A percentile compares a stretch with the other conserved stretches of the same genome.
These are phyloP conservation scores for Cytospora chrysosperma DNA, from an alignment of 2,329 filamentous ascomycete genomes.

Conservation along the genomic window DNA sequence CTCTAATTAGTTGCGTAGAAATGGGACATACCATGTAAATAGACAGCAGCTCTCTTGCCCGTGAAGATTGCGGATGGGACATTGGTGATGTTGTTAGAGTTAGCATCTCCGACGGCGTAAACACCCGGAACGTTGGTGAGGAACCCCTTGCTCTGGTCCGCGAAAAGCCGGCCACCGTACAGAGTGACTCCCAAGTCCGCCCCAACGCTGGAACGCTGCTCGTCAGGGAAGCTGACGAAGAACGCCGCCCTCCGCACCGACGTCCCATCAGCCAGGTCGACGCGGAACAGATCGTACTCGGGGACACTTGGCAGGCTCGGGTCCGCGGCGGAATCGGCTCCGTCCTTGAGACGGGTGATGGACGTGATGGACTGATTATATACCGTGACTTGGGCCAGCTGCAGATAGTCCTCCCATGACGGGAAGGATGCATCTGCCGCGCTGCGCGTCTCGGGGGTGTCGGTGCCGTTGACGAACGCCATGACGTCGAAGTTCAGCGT, in stretches of 20 bases:
- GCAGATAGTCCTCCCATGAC: conserved; percentile 49
- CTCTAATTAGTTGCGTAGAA: not conserved
- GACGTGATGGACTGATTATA: conserved; percentile 55
- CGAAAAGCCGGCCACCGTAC: conserved; percentile 43
- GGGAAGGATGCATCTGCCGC: conserved; percentile 41
- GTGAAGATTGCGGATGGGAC: conserved; percentile 60
- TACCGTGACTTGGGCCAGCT: conserved; percentile 49
- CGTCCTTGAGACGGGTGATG: conserved; percentile 47
- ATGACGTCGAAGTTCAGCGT: conserved; percentile 56
- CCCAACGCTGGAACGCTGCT: conserved; percentile 49
- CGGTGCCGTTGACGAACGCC: conserved; percentile 59
- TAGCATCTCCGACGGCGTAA: conserved; percentile 59
- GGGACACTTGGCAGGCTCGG: conserved; percentile 43
- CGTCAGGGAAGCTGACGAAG: conserved; percentile 47
- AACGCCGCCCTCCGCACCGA: conserved; percentile 50
- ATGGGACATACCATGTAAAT: conserved; percentile 54
- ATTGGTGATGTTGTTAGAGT: conserved; percentile 59
- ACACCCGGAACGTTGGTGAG: conserved; percentile 53
- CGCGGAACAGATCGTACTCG: conserved; percentile 55
- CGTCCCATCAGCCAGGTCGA: conserved; percentile 49
- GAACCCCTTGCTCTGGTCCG: conserved; percentile 42
- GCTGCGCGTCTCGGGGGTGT: conserved; percentile 44
- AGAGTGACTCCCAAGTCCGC: conserved; percentile 47
- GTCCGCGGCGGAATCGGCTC: conserved; percentile 36
- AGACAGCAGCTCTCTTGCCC: conserved; percentile 59